Percentiles rank a stretch among this genome's conserved stretches.
Conservation (phyloP, 2,329 filamentous ascomycete species). For the Phoma sp. region DNA sequence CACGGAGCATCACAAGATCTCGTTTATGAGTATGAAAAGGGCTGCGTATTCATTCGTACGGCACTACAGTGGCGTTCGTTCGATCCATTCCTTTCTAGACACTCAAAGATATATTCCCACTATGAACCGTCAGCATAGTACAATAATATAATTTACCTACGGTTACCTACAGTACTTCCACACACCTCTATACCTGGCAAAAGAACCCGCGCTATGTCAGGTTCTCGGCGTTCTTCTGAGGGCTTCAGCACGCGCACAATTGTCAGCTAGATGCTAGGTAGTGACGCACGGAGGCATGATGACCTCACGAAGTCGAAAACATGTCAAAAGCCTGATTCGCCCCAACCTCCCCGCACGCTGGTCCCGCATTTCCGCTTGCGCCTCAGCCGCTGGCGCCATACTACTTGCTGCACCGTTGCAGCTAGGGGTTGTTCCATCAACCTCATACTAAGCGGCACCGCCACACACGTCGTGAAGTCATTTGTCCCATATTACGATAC, state of each 20-base stretch:
- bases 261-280: neutral
- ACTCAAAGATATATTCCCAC: neutral
- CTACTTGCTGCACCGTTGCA: neutral
- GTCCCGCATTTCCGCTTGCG: conserved; percentile 10
- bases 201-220: neutral
- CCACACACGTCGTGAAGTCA: neutral
- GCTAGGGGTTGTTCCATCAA: neutral
- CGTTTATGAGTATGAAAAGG: neutral
- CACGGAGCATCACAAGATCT: neutral
- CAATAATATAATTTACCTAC: neutral
- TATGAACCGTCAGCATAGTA: neutral
- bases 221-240: neutral
- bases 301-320: conserved; percentile 12
- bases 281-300: conserved; percentile 13
- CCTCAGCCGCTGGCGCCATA: neutral
- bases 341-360: conserved; percentile 7
- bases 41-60: neutral
- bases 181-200: neutral
- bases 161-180: too few relatives aligned
- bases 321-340: conserved; percentile 11
- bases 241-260: neutral
- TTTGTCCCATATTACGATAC: too few relatives aligned
- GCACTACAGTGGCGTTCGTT: neutral
- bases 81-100: too few relatives aligned
- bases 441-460: neutral